Evolutionary conservation across 495 filamentous ascomycete species (phyloP), one percentile per base, ranked within the genome.

Genomic region (Aspergillus ellipticus): DNA sequence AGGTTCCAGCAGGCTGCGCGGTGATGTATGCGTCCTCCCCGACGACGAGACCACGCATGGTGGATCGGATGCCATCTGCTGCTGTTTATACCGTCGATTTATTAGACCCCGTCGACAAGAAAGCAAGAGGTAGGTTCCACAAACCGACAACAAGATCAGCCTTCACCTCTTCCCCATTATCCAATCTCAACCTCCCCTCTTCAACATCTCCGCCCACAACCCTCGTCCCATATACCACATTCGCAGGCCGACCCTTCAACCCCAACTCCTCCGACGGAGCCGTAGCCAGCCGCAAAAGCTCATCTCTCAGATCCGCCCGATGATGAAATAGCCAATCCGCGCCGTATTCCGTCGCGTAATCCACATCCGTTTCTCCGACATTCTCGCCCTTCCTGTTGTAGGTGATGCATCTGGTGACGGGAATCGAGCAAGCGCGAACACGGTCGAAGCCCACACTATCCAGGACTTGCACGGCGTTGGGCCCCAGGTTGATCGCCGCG

Each of bases 141-240:
- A n/a, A n/a, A 55, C 47, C 57, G 31, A 59, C 22, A 9, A 60
- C 42, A 1, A 60, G 19, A 53, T 60, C 58, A 10, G 45, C 53
- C 19, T 24, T 4, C 6, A 60, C 15, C 28, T 24, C 31, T 19
- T 41, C 28, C 13, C 57, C 53, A 21, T 28, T 31, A 9, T 45
- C 26, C 6, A 60, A 20, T 1, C 2, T 5, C n/a, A 60, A 17
- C 3, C 8, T 26, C 26, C 58, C 58, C n/a, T 15, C 24, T 16
- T 60, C 58, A 2, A 49, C 42, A 31, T 60, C 53, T n/a, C 52
- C 53, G 22, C 16, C 43, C 24, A 52, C 42, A 0, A 56, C 58
- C 15, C 42, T 42, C 4, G 31, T 24, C 21, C 47, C 53, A 19
- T 20, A 56, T 28, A 39, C 3, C 11, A 60, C 29, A 29, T 17